Conservation (phyloP, 2,329 filamentous ascomycete species). For the Phaeophleospora eucalypticola region DNA sequence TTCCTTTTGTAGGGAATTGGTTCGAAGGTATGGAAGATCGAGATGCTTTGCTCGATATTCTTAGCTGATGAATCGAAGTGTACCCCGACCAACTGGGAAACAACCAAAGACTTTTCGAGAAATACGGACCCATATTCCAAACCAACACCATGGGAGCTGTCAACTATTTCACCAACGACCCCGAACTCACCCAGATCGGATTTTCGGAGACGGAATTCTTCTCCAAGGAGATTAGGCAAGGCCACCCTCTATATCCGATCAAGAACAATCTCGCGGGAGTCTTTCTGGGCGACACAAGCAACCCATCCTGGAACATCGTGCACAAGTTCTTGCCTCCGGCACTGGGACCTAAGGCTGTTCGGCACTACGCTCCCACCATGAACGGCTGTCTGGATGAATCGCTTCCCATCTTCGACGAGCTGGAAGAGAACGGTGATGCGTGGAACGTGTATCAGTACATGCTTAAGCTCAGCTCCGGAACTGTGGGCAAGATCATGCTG, state of each 20-base stretch:
- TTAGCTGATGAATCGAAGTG: conserved; percentile 34
- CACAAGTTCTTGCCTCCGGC: conserved; percentile 62
- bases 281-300: conserved; percentile 46
- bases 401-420: conserved; percentile 45
- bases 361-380: conserved; percentile 59
- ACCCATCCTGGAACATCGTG: conserved; percentile 47
- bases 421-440: conserved; percentile 45
- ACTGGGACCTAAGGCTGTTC: conserved; percentile 56
- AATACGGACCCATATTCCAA: conserved; percentile 37
- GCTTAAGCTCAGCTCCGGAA: conserved; percentile 45
- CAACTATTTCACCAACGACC: conserved; percentile 36
- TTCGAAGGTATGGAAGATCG: too few species aligned
- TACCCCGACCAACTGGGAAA: conserved; percentile 43
- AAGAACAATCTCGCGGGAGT: conserved; percentile 31
- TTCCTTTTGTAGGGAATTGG: conserved; percentile 33
- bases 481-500: conserved; percentile 43
- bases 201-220: conserved; percentile 37
- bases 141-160: conserved; percentile 37
- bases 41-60: too few species aligned
- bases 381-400: conserved; percentile 51
- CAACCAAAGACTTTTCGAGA: conserved; percentile 38
- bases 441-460: conserved; percentile 51
- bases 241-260: conserved; percentile 33
- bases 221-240: conserved; percentile 39
- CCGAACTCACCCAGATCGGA: conserved; percentile 31